Evolutionary conservation across 768 basidiomycete species (phyloP).

Genomic region (Termitomyces sp.): DNA sequence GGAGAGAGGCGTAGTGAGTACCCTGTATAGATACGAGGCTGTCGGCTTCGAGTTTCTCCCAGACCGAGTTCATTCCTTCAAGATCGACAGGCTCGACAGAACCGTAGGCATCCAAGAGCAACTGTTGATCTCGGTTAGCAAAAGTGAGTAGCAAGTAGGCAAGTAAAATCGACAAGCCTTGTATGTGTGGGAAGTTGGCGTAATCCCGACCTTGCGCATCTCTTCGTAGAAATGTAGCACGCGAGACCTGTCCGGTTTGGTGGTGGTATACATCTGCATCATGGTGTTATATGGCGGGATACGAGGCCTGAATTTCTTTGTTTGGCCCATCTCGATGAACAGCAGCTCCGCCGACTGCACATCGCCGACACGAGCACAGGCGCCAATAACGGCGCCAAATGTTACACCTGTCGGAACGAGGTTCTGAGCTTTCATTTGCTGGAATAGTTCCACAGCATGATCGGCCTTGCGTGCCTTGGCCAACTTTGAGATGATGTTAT

Average conservation of each 20-base stretch:
- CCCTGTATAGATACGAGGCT: slow-evolving; percentile 38
- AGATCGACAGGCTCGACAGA: slow-evolving; percentile 80
- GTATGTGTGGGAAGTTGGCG: slow-evolving; percentile 89
- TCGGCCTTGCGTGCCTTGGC: slow-evolving; percentile 94
- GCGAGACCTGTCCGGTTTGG: slow-evolving; percentile 80
- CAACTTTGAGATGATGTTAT: slow-evolving; percentile 95
- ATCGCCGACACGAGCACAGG: slow-evolving; percentile 93
- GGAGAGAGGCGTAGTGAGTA: slow-evolving; percentile 71
- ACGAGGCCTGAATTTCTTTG: slow-evolving; percentile 76
- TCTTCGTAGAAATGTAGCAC: slow-evolving; percentile 74
- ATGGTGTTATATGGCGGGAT: slow-evolving; percentile 98
- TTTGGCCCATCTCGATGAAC: slow-evolving; percentile 79
- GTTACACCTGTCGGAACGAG: slow-evolving; percentile 81
- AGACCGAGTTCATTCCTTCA: slow-evolving; percentile 66
- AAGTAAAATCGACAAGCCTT: slow-evolving; percentile 50
- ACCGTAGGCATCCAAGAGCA: slow-evolving; percentile 88
- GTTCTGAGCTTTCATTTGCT: slow-evolving; percentile 70
- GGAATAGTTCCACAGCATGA: slow-evolving; percentile 82
- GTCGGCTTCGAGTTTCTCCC: slow-evolving; percentile 52
- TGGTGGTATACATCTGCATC: slow-evolving; percentile 94
- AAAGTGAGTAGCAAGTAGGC: not conserved
- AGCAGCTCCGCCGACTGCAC: slow-evolving; percentile 73
- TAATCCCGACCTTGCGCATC: slow-evolving; percentile 56
- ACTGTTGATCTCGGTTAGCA: slow-evolving; percentile 34
- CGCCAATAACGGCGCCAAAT: slow-evolving; percentile 91